Evolutionary conservation across 1,139 yeast species (phyloP).

Genomic region (Zygosaccharomyces sapae): DNA sequence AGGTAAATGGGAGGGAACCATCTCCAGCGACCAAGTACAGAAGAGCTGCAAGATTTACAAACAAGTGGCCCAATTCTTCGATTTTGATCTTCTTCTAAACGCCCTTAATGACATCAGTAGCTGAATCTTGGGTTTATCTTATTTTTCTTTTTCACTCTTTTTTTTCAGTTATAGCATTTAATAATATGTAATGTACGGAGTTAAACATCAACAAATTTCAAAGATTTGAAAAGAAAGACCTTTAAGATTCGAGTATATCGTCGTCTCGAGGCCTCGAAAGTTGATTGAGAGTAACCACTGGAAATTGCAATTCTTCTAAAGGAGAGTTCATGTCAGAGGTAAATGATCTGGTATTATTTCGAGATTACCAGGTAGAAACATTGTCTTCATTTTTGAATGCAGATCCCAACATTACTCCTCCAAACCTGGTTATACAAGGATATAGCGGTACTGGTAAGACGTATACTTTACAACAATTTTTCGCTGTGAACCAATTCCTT

Average conservation of each 20-base stretch:
- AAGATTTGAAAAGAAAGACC: not conserved
- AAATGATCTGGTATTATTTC: constrained; percentile 17
- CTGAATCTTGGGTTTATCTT: not conserved
- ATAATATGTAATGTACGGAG: constrained; percentile 1
- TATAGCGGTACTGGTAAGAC: constrained; percentile 33
- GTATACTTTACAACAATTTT: constrained; percentile 20
- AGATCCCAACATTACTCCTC: constrained; percentile 24
- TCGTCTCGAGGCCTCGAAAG: not conserved
- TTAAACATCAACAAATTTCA: constrained; percentile 1
- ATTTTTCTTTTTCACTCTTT: not conserved
- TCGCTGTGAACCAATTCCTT: constrained; percentile 19
- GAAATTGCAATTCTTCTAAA: not conserved
- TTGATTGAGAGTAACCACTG: not conserved
- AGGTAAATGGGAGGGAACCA: constrained; percentile 72
- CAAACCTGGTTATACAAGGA: constrained; percentile 32
- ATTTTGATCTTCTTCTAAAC: constrained; percentile 55
- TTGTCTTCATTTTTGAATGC: constrained; percentile 22
- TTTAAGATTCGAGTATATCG: constrained; percentile 3
- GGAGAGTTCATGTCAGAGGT: constrained; percentile 8
- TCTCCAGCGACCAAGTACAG: constrained; percentile 45
- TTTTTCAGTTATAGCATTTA: not conserved
- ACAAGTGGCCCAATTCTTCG: constrained; percentile 59
- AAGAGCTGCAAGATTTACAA: constrained; percentile 47
- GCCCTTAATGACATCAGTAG: constrained; percentile 18
- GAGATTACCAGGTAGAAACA: constrained; percentile 28